Percentiles rank a stretch among this genome's conserved stretches.
Evolutionary conservation across 768 basidiomycete genomes (phyloP).

Genomic region (Amanita subjunquillea): DNA sequence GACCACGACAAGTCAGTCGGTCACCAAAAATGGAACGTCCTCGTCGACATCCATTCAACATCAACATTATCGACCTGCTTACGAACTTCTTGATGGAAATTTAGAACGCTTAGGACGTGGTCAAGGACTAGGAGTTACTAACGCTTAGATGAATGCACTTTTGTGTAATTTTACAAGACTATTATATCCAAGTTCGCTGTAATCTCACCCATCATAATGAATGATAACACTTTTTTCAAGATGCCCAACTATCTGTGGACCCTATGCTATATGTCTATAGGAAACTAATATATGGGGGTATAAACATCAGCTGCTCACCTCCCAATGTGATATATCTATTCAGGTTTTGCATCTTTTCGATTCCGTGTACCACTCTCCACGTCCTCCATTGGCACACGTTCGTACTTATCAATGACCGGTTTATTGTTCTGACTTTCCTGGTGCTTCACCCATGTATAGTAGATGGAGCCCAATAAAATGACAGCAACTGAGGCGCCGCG

Average conservation of each 20-base stretch:
- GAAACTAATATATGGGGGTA: neutral
- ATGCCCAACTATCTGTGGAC: neutral
- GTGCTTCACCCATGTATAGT: slow-evolving; percentile 87
- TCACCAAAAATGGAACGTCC: neutral
- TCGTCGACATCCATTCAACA: slow-evolving; percentile 6
- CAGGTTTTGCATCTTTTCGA: slow-evolving; percentile 10
- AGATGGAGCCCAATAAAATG: slow-evolving; percentile 74
- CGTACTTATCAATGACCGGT: slow-evolving; percentile 30
- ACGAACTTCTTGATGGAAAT: slow-evolving; percentile 64
- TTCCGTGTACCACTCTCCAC: slow-evolving; percentile 39
- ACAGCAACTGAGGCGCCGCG: slow-evolving; percentile 72
- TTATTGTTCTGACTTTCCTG: slow-evolving; percentile 41
- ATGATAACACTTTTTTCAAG: neutral
- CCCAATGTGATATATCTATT: neutral
- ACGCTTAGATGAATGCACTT: neutral
- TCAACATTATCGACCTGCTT: slow-evolving; percentile 58
- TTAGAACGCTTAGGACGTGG: slow-evolving; percentile 68
- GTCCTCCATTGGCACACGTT: slow-evolving; percentile 55
- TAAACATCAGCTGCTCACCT: neutral
- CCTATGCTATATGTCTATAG: neutral
- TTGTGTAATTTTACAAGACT: neutral
- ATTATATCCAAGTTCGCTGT: neutral
- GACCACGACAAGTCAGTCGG: neutral
- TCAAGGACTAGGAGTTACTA: slow-evolving; percentile 1
- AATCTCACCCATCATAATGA: neutral